Conservation (phyloP, 257 asterid genomes). For the Ocimum tenuiflorum region DNA sequence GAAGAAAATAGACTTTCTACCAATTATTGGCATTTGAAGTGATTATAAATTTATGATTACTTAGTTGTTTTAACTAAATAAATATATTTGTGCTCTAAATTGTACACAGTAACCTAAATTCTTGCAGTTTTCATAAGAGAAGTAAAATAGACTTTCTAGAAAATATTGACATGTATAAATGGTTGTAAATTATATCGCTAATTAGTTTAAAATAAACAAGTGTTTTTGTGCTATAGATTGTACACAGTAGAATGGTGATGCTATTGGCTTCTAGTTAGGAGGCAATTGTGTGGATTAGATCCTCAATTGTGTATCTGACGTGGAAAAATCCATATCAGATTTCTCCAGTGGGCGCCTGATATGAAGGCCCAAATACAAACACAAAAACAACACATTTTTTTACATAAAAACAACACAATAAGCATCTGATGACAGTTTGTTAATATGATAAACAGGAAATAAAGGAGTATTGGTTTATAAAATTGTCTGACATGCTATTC, state of each 20-base stretch:
- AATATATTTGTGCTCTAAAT: neutral
- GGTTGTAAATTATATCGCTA: neutral
- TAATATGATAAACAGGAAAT: too few relatives aligned
- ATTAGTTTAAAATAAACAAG: neutral
- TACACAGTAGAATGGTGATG: neutral
- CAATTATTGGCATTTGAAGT: too few relatives aligned
- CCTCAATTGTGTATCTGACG: too few relatives aligned
- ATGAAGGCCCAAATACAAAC: too few relatives aligned
- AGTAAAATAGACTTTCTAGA: neutral
- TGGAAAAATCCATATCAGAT: too few relatives aligned
- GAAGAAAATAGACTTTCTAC: neutral
- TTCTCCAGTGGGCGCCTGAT: too few relatives aligned
- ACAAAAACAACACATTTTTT: too few relatives aligned
- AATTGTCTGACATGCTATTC: too few relatives aligned
- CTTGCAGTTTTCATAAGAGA: neutral
- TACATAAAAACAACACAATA: too few relatives aligned
- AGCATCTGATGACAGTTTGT: too few relatives aligned
- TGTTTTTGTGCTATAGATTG: neutral
- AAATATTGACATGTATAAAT: neutral
- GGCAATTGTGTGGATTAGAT: too few relatives aligned
- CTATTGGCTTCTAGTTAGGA: slow-evolving; percentile 11
- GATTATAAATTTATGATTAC: neutral
- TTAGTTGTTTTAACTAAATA: neutral
- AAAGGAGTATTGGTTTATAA: too few relatives aligned
- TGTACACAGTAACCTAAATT: neutral